Base-by-base conservation (phyloP, 305 asterid species). In the Fraxinus greggii region DNA sequence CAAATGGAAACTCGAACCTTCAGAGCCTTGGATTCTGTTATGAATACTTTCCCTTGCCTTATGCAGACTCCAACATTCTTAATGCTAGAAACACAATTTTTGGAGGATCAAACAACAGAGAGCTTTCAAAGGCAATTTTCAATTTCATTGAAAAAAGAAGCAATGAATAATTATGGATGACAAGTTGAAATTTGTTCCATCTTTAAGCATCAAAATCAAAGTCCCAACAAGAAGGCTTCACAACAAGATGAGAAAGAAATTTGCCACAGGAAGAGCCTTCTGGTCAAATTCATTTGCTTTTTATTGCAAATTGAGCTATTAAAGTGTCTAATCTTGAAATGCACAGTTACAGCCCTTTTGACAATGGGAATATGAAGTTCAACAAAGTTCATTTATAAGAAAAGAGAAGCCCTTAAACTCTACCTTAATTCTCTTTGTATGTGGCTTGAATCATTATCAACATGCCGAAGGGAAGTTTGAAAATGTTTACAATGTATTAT, bases 401-500 rank as follows among this genome's bases (percentile, higher is more conserved):
- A 10, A 56, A 12, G n/a, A 13, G 38, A 29, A 29, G 38, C 36
- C 45, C 75, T 29, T 31, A 6, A 31, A 9, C 75, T 70, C 24
- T 31, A 15, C 10, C 24, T 29, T 29, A 12, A 69, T 26, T 26
- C 75, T 28, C 38, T 69, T 69, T 35, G 29, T 13, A 38, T 38
- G 26, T 28, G 36, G 56, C 61, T 61, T 33, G 72, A 13, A 74
- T 21, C 42, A 33, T 35, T 36, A 24, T 45, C 65, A 19, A 56
- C 4, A 35, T 10, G 38, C 38, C 33, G 0, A 4, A 33, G 1
- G 36, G 51, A 33, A 21, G 42, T 28, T 56, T 56, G 67, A 19
- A 56, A 56, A 56, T 6, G 67, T 56, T 59, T 1, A 70, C 36
- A 61, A 80, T 51, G 75, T 38, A 42, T 83, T 74, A 19, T 80